Evolutionary conservation across 2,329 filamentous ascomycete species (phyloP), one percentile per base, ranked within the genome.

Genomic region (Colletotrichum falcatum): DNA sequence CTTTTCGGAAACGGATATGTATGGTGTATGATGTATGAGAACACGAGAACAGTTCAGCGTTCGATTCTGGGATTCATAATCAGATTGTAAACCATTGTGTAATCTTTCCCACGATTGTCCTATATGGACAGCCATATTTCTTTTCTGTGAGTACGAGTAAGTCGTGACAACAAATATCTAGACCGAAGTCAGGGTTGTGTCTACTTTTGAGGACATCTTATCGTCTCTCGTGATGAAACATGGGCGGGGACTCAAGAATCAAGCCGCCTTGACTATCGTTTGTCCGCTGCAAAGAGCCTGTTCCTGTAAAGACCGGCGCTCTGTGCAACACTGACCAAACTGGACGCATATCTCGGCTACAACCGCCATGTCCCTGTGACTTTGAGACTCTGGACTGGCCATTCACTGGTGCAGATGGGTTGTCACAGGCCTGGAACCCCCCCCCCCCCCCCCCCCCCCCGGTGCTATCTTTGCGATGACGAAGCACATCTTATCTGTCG

Each of bases 401-500:
- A 18, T 23, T n/a, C 39, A 30, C 20, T 16, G 3, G 8, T 48
- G 42, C 56, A 35, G 11, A 39, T 5, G 5, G 5, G 20, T 26
- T 9, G 30, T 6, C 35, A 28, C 39, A 18, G 9, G 33, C 5
- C 18, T 28, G 2, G 12, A n/a, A 20, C 53, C 53, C 23, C 18
- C n/a, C n/a, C n/a, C n/a, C n/a, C n/a, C n/a, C n/a, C 53, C 53
- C 23, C 18, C n/a, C n/a, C n/a, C n/a, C 2, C 6, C 33, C 37
- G 28, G n/a, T 20, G 55, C 46, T 66, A 61, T 70, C 66, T 66
- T 51, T 16, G 12, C 14, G 6, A 28, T 16, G n/a, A 16, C 26
- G 51, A 53, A 35, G n/a, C 14, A 39, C 6, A 55, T 56, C 62
- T 42, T 61, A 70, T 66, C 66, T 37, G 20, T 51, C 42, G 35